Base-by-base conservation (phyloP, 163 green algal genomes). In the Trebouxiophyceae sp. region DNA sequence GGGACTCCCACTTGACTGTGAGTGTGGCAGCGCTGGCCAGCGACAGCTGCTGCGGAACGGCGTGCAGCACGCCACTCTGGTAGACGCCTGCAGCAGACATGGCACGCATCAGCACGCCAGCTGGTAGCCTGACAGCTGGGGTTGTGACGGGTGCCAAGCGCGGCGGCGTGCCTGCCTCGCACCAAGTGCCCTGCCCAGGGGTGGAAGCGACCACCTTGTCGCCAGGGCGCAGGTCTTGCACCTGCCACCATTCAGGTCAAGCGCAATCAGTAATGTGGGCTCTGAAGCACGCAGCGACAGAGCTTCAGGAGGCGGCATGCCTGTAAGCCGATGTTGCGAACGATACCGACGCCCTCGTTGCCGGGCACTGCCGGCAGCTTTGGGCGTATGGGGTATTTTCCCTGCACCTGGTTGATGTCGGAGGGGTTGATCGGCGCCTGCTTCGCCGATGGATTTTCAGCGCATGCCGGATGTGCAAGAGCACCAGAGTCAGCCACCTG, bases 271-370 rank as follows among this genome's bases (percentile, higher is more conserved):
- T n/a, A n/a, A n/a, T n/a, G n/a, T n/a, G n/a, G n/a, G n/a, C n/a
- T n/a, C n/a, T n/a, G n/a, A n/a, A n/a, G n/a, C n/a, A n/a, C n/a
- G n/a, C n/a, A n/a, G n/a, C n/a, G n/a, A n/a, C n/a, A 67, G 4
- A 68, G 45, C 23, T 57, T 12, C 12, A 50, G 39, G 39, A 50
- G 39, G 39, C 19, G 12, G 39, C 12, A 12, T 50, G 39, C 77
- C 69, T 83, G 65, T 3, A 28, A 22, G 2, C 85, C 83, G 0
- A 81, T 65, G 3, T 62, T 67, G 33, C 63, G 33, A 5, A 95
- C 81, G 32, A 78, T 65, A 4, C 67, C 85, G 7, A 96, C 81
- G 2, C 89, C 90, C 64, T 96, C 90, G 61, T 93, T 84, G 1
- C 90, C 90, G 5, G 84, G 80, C 2, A 89, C 72, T 0, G 64